phyloP scores from a whole-genome alignment of 2,329 filamentous ascomycete species.

The Zasmidium cellare region DNA sequence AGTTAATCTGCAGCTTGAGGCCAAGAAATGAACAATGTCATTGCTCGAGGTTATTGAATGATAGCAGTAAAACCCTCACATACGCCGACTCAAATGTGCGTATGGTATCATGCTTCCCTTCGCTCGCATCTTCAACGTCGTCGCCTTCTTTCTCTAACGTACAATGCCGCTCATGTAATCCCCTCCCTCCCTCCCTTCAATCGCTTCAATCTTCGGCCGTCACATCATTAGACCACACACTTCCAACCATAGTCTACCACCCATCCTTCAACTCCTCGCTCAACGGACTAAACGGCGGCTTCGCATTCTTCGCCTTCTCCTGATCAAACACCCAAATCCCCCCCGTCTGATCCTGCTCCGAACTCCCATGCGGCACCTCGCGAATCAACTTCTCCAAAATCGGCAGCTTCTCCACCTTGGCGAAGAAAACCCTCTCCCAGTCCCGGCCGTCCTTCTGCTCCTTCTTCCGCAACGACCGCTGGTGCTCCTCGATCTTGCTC shows the following conservation, averaged over 20 bases:
- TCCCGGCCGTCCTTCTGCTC: constrained; percentile 72
- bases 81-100: too few relatives aligned
- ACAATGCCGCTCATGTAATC: too few relatives aligned
- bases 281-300: constrained; percentile 30
- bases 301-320: constrained; percentile 45
- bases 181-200: too few relatives aligned
- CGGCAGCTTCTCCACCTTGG: constrained; percentile 38
- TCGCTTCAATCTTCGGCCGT: too few relatives aligned
- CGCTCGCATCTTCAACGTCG: too few relatives aligned
- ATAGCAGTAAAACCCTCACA: too few relatives aligned
- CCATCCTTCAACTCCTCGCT: constrained; percentile 29
- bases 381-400: constrained; percentile 51
- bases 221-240: background rate
- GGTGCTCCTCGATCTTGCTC: constrained; percentile 83
- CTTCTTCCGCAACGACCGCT: constrained; percentile 72
- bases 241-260: constrained; percentile 14
- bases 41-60: too few relatives aligned
- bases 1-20: too few relatives aligned
- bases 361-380: constrained; percentile 40
- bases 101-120: too few relatives aligned
- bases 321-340: constrained; percentile 70
- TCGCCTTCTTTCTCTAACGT: too few relatives aligned
- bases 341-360: constrained; percentile 66
- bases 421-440: constrained; percentile 88
- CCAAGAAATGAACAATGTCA: too few relatives aligned